Evolutionary conservation across 257 asterid genomes (phyloP).

Genomic region (Buddleja alternifolia): DNA sequence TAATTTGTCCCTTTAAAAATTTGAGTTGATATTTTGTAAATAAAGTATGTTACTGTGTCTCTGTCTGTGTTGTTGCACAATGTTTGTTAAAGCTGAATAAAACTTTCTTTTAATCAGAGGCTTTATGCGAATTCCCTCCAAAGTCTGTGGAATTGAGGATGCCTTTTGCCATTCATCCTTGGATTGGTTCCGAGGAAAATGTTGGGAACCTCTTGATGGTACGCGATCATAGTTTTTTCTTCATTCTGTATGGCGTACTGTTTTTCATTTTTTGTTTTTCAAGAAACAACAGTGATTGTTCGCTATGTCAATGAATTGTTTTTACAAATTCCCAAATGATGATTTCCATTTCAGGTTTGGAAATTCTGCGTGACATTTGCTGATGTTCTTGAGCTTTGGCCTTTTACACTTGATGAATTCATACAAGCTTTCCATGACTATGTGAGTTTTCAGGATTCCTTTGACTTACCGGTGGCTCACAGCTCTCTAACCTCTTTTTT

Average conservation of each 20-base stretch:
- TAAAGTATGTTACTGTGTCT: background rate
- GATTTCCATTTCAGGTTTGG: constrained; percentile 74
- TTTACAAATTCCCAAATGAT: constrained; percentile 22
- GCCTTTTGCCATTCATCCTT: constrained; percentile 86
- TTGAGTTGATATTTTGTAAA: background rate
- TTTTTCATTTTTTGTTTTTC: background rate
- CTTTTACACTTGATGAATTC: constrained; percentile 94
- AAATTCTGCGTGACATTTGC: constrained; percentile 93
- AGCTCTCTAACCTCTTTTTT: constrained; percentile 15
- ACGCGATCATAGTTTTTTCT: constrained; percentile 27
- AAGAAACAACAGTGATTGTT: background rate
- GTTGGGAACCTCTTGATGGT: constrained; percentile 97
- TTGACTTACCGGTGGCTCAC: constrained; percentile 10
- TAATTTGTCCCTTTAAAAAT: background rate
- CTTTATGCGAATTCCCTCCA: constrained; percentile 89
- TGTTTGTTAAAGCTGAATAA: constrained; percentile 20
- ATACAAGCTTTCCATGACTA: constrained; percentile 91
- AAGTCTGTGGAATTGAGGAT: constrained; percentile 70
- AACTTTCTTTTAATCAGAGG: constrained; percentile 55
- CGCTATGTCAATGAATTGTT: background rate
- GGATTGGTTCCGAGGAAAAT: constrained; percentile 90
- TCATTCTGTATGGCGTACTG: background rate
- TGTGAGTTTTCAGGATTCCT: constrained; percentile 55
- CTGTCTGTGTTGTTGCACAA: constrained; percentile 5
- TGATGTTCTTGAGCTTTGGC: constrained; percentile 97